Evolutionary conservation across 371 early-diverging fungal genomes (phyloP).

Genomic region (Entomophthora muscae): DNA sequence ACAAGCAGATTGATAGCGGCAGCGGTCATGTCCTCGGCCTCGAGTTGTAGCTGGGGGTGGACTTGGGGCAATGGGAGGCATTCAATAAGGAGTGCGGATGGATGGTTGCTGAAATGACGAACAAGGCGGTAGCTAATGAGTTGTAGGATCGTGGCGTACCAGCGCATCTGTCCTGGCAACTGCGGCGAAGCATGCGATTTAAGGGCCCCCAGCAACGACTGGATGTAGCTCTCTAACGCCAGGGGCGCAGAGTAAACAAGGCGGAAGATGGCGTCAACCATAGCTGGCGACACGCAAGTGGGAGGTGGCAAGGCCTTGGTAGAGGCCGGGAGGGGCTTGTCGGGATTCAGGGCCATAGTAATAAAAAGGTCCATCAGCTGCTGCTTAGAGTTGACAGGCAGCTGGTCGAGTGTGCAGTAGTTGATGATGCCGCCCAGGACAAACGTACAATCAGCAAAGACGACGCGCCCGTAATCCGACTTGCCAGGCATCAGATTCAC

Average conservation of each 20-base stretch:
- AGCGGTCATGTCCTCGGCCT: background rate
- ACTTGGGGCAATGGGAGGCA: background rate
- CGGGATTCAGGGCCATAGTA: slow-evolving; percentile 64
- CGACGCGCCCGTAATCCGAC: background rate
- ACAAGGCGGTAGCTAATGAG: slow-evolving; percentile 50
- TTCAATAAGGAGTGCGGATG: background rate
- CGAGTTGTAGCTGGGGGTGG: background rate
- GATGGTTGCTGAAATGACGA: slow-evolving; percentile 20
- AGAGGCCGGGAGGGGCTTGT: slow-evolving; percentile 11
- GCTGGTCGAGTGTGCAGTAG: slow-evolving; percentile 40
- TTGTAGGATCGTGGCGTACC: slow-evolving; percentile 59
- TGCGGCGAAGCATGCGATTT: slow-evolving; percentile 13
- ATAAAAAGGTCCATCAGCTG: slow-evolving; percentile 50
- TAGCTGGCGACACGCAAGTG: slow-evolving; percentile 55
- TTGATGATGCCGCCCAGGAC: slow-evolving; percentile 47
- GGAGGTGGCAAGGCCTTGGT: slow-evolving; percentile 21
- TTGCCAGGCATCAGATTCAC: slow-evolving; percentile 46
- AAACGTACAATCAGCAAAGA: slow-evolving; percentile 34
- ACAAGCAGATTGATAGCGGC: background rate
- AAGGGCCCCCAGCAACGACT: background rate
- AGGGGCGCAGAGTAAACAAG: slow-evolving; percentile 59
- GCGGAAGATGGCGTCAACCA: slow-evolving; percentile 56
- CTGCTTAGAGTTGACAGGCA: slow-evolving; percentile 53
- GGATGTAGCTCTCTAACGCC: slow-evolving; percentile 25
- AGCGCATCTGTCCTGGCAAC: slow-evolving; percentile 35